A percentile compares a stretch with the other conserved stretches of the same genome.
Evolutionary conservation across 2,329 filamentous ascomycete species (phyloP).

Genomic region (Alternaria angustiovoidea): DNA sequence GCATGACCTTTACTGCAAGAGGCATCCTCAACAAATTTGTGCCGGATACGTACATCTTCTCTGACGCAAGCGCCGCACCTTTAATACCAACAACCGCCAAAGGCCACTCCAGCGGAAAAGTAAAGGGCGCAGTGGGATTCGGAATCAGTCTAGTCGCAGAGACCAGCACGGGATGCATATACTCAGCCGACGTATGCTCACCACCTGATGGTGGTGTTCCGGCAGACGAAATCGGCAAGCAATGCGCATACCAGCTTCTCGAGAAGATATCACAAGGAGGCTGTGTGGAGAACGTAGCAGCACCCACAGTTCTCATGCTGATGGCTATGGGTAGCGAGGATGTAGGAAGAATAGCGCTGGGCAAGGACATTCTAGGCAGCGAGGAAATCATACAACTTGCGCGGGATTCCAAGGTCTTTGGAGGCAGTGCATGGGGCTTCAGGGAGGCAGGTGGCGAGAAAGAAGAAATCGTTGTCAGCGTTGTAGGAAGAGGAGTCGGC

Average conservation of each 20-base stretch:
- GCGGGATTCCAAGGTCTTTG: constrained; percentile 86
- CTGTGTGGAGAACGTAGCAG: constrained; percentile 76
- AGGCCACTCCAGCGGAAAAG: constrained; percentile 61
- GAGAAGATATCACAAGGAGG: constrained; percentile 84
- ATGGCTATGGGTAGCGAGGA: constrained; percentile 99
- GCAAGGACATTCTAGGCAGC: constrained; percentile 80
- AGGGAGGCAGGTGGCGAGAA: constrained; percentile 64
- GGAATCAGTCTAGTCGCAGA: constrained; percentile 91
- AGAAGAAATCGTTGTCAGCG: constrained; percentile 80
- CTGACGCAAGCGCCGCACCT: constrained; percentile 69
- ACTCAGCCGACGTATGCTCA: constrained; percentile 81
- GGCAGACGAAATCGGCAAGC: constrained; percentile 88
- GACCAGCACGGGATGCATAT: constrained; percentile 84
- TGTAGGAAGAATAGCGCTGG: constrained; percentile 84
- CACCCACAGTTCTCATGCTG: constrained; percentile 78
- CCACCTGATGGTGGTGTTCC: constrained; percentile 81
- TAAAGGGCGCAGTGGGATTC: constrained; percentile 83
- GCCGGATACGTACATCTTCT: constrained; percentile 88
- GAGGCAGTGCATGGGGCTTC: constrained; percentile 89
- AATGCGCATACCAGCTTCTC: constrained; percentile 87
- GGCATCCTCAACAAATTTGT: constrained; percentile 84
- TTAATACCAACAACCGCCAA: constrained; percentile 75
- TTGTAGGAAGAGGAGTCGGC: constrained; percentile 91
- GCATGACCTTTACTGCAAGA: constrained; percentile 91
- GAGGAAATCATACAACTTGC: constrained; percentile 83